These are phyloP conservation scores for Fusarium staphyleae DNA, from an alignment of 2,329 filamentous ascomycete species.

Conservation along the genomic window DNA sequence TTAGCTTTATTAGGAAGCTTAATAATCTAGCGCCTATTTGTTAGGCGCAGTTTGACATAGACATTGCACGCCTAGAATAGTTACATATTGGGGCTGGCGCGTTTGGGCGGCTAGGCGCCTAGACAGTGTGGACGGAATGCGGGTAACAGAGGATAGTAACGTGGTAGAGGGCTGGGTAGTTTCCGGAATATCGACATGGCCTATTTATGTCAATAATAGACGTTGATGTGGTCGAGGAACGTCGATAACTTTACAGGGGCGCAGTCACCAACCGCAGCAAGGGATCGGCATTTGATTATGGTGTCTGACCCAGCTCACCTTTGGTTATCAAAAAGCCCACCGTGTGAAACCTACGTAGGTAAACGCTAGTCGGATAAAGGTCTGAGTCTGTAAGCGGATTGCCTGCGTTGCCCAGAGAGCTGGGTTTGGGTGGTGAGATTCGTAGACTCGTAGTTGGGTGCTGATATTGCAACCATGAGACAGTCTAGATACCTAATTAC, in stretches of 20 bases:
- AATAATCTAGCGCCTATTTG: too few species aligned
- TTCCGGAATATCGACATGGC: constrained; percentile 10
- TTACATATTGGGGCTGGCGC: constrained; percentile 14
- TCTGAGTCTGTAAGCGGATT: not conserved
- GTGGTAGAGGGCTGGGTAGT: not conserved
- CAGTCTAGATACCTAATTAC: too few species aligned
- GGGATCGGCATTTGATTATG: constrained; percentile 1
- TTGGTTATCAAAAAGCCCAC: not conserved
- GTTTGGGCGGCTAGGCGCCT: constrained; percentile 31
- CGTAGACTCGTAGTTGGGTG: not conserved
- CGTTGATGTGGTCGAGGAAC: not conserved
- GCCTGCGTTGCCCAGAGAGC: constrained; percentile 1
- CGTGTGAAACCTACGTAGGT: not conserved
- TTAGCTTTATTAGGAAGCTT: too few species aligned
- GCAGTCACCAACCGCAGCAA: constrained; percentile 2
- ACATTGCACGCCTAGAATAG: constrained; percentile 12
- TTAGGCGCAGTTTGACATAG: too few species aligned
- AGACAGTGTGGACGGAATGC: not conserved
- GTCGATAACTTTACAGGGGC: not conserved
- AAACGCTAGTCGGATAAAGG: not conserved
- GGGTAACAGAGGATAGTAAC: not conserved
- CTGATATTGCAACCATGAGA: constrained; percentile 7
- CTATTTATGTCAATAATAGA: not conserved
- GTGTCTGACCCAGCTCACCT: constrained; percentile 4
- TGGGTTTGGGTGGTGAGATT: too few species aligned